Percentiles rank a stretch among this genome's conserved stretches.
Evolutionary conservation across 2,329 filamentous ascomycete genomes (phyloP).

Genomic region (Fusarium sp.): DNA sequence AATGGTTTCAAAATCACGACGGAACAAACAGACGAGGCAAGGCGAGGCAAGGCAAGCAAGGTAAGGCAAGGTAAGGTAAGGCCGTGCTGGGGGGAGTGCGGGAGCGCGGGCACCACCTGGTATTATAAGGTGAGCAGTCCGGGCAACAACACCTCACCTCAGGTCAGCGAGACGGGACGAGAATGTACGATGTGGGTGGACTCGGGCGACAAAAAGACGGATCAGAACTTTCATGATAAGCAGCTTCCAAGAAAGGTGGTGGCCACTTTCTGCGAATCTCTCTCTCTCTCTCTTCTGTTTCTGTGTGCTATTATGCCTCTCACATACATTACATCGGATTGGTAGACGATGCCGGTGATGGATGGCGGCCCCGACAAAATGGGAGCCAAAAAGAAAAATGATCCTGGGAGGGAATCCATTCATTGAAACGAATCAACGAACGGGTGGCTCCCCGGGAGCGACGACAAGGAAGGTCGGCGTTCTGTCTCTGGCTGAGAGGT

Average conservation of each 20-base stretch:
- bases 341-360: conserved; percentile 1
- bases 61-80: conserved; percentile 37
- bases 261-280: conserved; percentile 11
- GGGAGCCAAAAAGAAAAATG: conserved; percentile 28
- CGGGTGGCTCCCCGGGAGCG: conserved; percentile 36
- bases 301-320: neutral
- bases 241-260: conserved; percentile 13
- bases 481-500: neutral
- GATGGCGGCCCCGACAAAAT: conserved; percentile 5
- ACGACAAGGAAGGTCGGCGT: conserved; percentile 6
- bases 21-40: conserved; percentile 34
- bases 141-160: conserved; percentile 26
- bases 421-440: conserved; percentile 40
- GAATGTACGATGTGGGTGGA: conserved; percentile 10
- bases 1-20: conserved; percentile 43
- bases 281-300: neutral
- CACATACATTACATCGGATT: conserved; percentile 4
- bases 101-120: conserved; percentile 19
- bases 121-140: conserved; percentile 38
- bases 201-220: conserved; percentile 21
- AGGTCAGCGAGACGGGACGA: conserved; percentile 13
- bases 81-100: conserved; percentile 24
- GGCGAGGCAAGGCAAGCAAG: neutral
- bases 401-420: conserved; percentile 22
- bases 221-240: conserved; percentile 7